These are phyloP conservation scores for Cyclanthera cordifolia DNA, from an alignment of 306 rosid species.

Conservation along the genomic window DNA sequence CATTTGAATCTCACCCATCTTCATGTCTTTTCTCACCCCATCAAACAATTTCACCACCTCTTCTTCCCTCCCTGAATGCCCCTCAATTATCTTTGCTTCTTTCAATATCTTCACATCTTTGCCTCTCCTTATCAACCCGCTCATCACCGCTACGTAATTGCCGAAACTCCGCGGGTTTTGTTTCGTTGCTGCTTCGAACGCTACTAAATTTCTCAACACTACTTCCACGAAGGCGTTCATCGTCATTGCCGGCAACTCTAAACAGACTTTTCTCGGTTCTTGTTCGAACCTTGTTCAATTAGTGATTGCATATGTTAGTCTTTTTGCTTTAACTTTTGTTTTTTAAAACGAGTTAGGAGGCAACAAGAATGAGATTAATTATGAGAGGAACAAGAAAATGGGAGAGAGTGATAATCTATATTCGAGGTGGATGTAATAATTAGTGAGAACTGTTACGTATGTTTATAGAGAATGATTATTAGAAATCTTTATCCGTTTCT, in stretches of 20 bases:
- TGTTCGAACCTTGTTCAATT: background rate
- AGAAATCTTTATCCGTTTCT: too few relatives aligned
- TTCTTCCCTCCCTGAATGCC: background rate
- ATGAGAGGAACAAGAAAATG: too few relatives aligned
- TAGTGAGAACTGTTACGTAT: too few relatives aligned
- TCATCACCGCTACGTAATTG: background rate
- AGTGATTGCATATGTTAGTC: too few relatives aligned
- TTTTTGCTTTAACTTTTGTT: too few relatives aligned
- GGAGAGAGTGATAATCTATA: too few relatives aligned
- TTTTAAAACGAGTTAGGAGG: too few relatives aligned
- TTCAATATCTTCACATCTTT: conserved; percentile 2
- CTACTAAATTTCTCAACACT: background rate
- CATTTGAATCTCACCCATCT: too few relatives aligned
- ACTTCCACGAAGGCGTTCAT: conserved; percentile 6
- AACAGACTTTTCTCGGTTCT: background rate
- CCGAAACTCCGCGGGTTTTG: background rate
- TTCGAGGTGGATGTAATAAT: too few relatives aligned
- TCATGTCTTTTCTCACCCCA: too few relatives aligned
- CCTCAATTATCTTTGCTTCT: background rate
- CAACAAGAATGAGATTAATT: too few relatives aligned
- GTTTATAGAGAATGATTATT: too few relatives aligned
- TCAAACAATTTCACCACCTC: conserved; percentile 7
- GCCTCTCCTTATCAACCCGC: background rate
- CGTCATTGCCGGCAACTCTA: background rate
- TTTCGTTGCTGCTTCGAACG: background rate